A percentile compares a stretch with the other conserved stretches of the same genome.
Evolutionary conservation across 1,284 basidiomycete species (phyloP).

Genomic region (Microbotryum intermedium): DNA sequence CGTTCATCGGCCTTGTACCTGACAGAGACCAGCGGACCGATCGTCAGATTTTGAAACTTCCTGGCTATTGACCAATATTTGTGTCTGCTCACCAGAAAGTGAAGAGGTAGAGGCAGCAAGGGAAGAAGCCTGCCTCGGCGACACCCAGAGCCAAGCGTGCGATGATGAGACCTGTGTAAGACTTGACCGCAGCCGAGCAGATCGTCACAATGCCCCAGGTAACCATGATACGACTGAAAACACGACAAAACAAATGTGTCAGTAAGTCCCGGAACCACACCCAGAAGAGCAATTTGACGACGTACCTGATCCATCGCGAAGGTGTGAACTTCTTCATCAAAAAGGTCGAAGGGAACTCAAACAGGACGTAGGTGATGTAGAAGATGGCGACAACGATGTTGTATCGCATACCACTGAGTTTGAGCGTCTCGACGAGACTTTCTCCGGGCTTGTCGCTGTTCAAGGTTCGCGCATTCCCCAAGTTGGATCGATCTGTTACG

Average conservation of each 20-base stretch:
- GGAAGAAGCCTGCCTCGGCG: slow-evolving; percentile 25
- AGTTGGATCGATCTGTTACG: slow-evolving; percentile 5
- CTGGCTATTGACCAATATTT: no score
- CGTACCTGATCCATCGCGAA: slow-evolving; percentile 6
- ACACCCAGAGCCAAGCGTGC: slow-evolving; percentile 15
- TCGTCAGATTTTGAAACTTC: neutral
- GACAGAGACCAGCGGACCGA: slow-evolving; percentile 6
- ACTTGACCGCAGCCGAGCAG: slow-evolving; percentile 16
- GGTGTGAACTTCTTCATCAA: slow-evolving; percentile 19
- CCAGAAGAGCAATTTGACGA: no score
- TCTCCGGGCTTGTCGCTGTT: slow-evolving; percentile 22
- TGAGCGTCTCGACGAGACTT: slow-evolving; percentile 9
- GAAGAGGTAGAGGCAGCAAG: neutral
- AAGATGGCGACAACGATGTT: slow-evolving; percentile 18
- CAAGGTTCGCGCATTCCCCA: slow-evolving; percentile 23
- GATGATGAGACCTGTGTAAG: slow-evolving; percentile 19
- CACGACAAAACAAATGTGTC: no score
- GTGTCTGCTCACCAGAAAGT: no score
- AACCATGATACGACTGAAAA: slow-evolving; percentile 18
- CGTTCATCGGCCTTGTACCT: slow-evolving; percentile 18
- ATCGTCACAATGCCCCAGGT: slow-evolving; percentile 19
- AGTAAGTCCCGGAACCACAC: no score
- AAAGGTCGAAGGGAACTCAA: slow-evolving; percentile 7
- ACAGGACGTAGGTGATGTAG: slow-evolving; percentile 11
- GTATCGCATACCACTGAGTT: slow-evolving; percentile 12